Evolutionary conservation across 257 asterid genomes (phyloP).

Genomic region (Nicotiana tabacum): DNA sequence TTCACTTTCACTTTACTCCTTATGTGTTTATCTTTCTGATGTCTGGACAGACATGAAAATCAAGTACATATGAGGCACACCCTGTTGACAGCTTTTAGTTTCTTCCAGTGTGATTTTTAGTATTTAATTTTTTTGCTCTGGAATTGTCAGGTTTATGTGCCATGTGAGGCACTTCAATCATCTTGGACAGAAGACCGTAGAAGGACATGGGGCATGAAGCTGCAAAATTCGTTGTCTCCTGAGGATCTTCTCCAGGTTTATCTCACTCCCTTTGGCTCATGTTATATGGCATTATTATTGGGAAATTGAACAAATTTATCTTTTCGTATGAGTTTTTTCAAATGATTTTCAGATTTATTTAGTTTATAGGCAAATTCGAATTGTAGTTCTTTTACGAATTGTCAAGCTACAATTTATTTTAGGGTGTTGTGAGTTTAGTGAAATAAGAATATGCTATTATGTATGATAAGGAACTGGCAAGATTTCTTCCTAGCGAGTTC

Average conservation of each 20-base stretch:
- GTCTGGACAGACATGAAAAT: neutral
- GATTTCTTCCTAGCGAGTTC: neutral
- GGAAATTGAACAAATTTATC: neutral
- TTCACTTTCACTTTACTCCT: constrained; percentile 1
- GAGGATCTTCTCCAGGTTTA: constrained; percentile 79
- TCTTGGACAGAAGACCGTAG: constrained; percentile 79
- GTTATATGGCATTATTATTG: neutral
- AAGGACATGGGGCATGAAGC: constrained; percentile 65
- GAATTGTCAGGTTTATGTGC: constrained; percentile 65
- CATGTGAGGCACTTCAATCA: constrained; percentile 66
- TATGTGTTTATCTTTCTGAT: neutral
- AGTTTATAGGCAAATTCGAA: neutral
- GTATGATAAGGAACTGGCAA: neutral
- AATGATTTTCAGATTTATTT: neutral
- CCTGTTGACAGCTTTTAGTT: neutral
- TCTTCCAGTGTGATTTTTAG: neutral
- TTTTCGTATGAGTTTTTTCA: neutral
- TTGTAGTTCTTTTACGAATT: neutral
- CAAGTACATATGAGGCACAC: constrained; percentile 2
- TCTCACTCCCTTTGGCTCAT: neutral
- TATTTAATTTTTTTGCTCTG: constrained; percentile 5
- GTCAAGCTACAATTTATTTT: neutral
- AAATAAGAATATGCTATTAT: neutral
- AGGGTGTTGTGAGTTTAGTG: neutral
- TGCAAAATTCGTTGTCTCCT: constrained; percentile 50